A percentile compares a stretch with the other conserved stretches of the same genome.
These are phyloP conservation scores for Ophiostoma sp. DNA, from an alignment of 2,329 filamentous ascomycete genomes.

Conservation along the genomic window DNA sequence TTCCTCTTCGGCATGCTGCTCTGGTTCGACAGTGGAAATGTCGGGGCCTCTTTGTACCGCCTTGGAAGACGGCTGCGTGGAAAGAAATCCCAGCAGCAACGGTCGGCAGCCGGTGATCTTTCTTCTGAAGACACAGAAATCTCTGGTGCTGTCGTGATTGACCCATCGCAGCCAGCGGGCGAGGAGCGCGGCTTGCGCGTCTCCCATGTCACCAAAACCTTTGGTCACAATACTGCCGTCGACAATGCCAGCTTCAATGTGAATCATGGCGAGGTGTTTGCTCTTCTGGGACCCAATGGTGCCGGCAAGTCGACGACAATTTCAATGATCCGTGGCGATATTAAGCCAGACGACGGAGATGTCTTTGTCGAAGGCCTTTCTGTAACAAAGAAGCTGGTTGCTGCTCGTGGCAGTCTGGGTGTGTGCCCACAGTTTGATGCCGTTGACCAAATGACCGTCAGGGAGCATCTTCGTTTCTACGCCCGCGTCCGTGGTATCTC, in stretches of 20 bases:
- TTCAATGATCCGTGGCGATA: constrained; percentile 81
- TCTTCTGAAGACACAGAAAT: constrained; percentile 55
- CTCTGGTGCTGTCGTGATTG: constrained; percentile 58
- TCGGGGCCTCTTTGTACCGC: constrained; percentile 44
- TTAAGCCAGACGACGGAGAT: constrained; percentile 71
- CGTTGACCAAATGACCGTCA: constrained; percentile 84
- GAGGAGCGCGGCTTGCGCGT: constrained; percentile 69
- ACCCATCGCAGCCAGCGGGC: constrained; percentile 2
- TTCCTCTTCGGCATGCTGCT: constrained; percentile 67
- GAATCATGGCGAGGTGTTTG: constrained; percentile 75
- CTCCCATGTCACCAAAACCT: constrained; percentile 72
- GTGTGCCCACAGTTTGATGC: constrained; percentile 88
- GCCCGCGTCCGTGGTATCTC: constrained; percentile 74
- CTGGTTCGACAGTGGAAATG: constrained; percentile 73
- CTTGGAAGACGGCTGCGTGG: constrained; percentile 13
- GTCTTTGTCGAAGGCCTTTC: constrained; percentile 74
- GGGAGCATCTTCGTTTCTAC: constrained; percentile 83
- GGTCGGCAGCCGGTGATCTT: constrained; percentile 28
- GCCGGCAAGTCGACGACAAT: constrained; percentile 91
- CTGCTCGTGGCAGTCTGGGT: constrained; percentile 72
- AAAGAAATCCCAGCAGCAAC: not conserved
- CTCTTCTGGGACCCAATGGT: constrained; percentile 82
- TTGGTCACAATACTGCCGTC: constrained; percentile 71
- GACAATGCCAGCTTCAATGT: constrained; percentile 84
- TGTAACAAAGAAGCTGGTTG: constrained; percentile 64